phyloP scores from a whole-genome alignment of 768 basidiomycete species.

The Trichaptum fuscoviolaceum region DNA sequence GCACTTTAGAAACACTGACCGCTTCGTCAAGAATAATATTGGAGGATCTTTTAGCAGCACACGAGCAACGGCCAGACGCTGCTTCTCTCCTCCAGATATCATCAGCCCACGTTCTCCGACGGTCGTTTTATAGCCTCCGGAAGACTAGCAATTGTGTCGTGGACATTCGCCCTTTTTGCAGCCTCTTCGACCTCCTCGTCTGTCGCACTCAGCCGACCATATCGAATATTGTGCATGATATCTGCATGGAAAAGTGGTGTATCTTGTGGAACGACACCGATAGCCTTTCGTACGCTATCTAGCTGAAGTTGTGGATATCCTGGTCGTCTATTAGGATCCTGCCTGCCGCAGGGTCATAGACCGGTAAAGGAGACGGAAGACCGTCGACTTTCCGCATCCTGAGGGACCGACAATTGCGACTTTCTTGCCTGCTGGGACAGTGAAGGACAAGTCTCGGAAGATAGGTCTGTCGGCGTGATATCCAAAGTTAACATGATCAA shows the following conservation, averaged over 20 bases:
- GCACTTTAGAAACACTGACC: conserved; percentile 39
- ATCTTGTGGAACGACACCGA: conserved; percentile 97
- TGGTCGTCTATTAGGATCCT: conserved; percentile 86
- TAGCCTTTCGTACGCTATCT: conserved; percentile 60
- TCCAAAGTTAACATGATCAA: conserved; percentile 87
- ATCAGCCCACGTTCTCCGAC: conserved; percentile 97
- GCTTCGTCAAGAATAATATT: conserved; percentile 97
- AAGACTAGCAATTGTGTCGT: conserved; percentile 69
- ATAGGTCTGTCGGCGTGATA: conserved; percentile 93
- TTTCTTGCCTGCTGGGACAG: conserved; percentile 93
- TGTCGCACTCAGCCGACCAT: conserved; percentile 80
- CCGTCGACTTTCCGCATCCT: conserved; percentile 96
- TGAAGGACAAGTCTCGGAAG: conserved; percentile 83
- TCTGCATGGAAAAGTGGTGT: conserved; percentile 96
- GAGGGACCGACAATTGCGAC: conserved; percentile 96
- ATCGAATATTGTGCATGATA: conserved; percentile 92
- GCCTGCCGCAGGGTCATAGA: conserved; percentile 83
- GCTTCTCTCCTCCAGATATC: conserved; percentile 99
- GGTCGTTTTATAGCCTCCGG: conserved; percentile 84
- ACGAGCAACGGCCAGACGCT: conserved; percentile 89
- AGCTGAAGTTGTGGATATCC: conserved; percentile 71
- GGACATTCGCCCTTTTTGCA: conserved; percentile 82
- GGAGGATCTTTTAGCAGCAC: conserved; percentile 91
- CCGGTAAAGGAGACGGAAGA: conserved; percentile 88
- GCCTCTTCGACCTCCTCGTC: conserved; percentile 88